Conservation (phyloP, 108 stramenopile genomes). For the Fistulifera solaris region DNA sequence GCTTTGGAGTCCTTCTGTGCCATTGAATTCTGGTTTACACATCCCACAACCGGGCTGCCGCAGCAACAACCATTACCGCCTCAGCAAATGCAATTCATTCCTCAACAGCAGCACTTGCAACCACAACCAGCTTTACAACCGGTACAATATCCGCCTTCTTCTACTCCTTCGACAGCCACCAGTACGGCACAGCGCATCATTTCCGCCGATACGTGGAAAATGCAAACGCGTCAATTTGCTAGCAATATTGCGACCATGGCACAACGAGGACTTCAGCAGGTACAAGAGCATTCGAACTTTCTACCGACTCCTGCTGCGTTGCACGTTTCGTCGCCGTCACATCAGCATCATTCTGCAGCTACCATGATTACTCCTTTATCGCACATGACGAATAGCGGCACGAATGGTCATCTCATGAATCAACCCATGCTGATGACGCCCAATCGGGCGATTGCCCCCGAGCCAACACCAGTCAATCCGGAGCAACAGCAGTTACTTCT, state of each 20-base stretch:
- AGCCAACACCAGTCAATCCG: constrained; percentile 4
- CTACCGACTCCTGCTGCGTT: not conserved
- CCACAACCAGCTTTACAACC: no score
- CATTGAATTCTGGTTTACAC: no score
- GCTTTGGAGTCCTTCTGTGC: not conserved
- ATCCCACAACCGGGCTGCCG: not conserved
- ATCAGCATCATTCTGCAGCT: not conserved
- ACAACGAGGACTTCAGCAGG: constrained; percentile 12
- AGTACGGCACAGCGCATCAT: no score
- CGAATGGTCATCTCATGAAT: not conserved
- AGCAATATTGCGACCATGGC: constrained; percentile 45
- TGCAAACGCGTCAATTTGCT: constrained; percentile 25
- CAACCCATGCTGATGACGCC: not conserved
- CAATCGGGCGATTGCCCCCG: constrained; percentile 7
- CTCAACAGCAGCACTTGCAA: not conserved
- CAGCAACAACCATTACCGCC: not conserved
- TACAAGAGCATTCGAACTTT: not conserved
- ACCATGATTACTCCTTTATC: not conserved
- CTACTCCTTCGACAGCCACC: no score
- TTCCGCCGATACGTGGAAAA: not conserved
- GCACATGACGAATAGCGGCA: not conserved
- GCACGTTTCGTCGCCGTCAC: not conserved
- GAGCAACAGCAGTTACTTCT: constrained; percentile 37
- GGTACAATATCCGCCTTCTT: no score
- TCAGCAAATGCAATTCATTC: not conserved